Evolutionary conservation across 164 flowering plant species (phyloP), one percentile per base, ranked within the genome.

Genomic region (Vitis riparia): DNA sequence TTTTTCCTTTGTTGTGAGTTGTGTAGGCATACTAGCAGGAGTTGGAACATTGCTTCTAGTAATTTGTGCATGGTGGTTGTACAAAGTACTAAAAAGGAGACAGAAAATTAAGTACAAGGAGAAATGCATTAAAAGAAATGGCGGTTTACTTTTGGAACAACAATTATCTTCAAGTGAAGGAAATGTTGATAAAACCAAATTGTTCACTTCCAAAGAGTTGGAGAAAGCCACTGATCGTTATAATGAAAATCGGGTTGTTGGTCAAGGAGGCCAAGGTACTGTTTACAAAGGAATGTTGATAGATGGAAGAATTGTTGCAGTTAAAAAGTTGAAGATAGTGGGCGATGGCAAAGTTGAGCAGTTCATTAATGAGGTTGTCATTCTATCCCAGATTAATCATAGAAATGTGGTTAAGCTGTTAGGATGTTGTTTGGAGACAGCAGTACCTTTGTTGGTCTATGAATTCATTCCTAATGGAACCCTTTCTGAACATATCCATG

Each of bases 351-450:
- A 69, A 37, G 49, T 77, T 10, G 68, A 55, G 30, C 64, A 66
- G 27, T 77, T 77, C 71, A 69, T 66, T 11, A 77, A 77, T 29
- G 77, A 77, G 59, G 71, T 77, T 15, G 68, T 62, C 65, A n/a
- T 73, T 30, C 56, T 73, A 44, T 70, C 77, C 8, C 74, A 73
- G n/a, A 67, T 77, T 13, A 66, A 69, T 53, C 77, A 77, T 47
- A 68, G 69, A n/a, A 72, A 32, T 47, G 79, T 76, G 9, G 61
- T 58, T 14, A 75, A 67, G 74, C 16, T 76, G 67, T 32, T 32
- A 32, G 44, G 44, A 32, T 32, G 44, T 32, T 32, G 44, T 60
- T 64, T 76, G 12, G 76, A 76, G 56, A 68, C 73, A 7, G 62
- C 68, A 49, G 67, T 68, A 55, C 73, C 79, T 9, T 23, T 76